phyloP scores from a whole-genome alignment of 495 filamentous ascomycete genomes.

The Penicillium paradoxum region DNA sequence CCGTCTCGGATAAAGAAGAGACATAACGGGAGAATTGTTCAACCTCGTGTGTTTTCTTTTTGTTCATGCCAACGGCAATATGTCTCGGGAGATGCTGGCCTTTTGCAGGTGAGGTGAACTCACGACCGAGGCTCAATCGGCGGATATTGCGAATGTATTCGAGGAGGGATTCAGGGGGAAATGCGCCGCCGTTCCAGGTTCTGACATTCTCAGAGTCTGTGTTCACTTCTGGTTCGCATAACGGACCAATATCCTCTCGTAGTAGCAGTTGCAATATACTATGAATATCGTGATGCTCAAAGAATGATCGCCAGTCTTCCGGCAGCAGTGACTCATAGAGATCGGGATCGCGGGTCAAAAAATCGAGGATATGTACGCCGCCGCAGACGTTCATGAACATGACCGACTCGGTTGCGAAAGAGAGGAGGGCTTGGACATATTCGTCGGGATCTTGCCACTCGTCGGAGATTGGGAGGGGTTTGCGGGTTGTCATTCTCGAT shows the following conservation, averaged over 20 bases:
- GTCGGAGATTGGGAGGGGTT: constrained; percentile 54
- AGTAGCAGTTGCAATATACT: constrained; percentile 73
- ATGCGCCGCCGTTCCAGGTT: constrained; percentile 48
- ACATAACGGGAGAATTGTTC: constrained; percentile 61
- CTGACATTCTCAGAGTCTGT: background rate
- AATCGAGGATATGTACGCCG: constrained; percentile 92
- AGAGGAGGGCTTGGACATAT: constrained; percentile 74
- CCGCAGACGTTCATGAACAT: constrained; percentile 85
- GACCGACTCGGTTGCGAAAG: constrained; percentile 68
- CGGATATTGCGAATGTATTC: constrained; percentile 73
- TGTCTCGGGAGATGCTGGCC: constrained; percentile 52
- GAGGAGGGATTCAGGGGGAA: constrained; percentile 62
- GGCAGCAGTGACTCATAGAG: constrained; percentile 76
- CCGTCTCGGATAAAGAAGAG: constrained; percentile 45
- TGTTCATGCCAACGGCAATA: constrained; percentile 86
- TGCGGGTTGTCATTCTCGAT: constrained; percentile 15
- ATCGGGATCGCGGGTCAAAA: constrained; percentile 77
- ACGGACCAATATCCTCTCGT: constrained; percentile 53
- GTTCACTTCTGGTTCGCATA: constrained; percentile 1
- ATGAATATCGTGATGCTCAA: constrained; percentile 63
- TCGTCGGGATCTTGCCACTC: constrained; percentile 58
- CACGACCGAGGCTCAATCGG: constrained; percentile 60
- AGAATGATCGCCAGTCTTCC: constrained; percentile 73
- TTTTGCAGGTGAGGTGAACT: constrained; percentile 43
- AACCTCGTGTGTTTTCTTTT: constrained; percentile 93